Percentiles rank a stretch among this genome's conserved stretches.
phyloP scores from a whole-genome alignment of 2,329 filamentous ascomycete genomes.

The Curvularia sp. region DNA sequence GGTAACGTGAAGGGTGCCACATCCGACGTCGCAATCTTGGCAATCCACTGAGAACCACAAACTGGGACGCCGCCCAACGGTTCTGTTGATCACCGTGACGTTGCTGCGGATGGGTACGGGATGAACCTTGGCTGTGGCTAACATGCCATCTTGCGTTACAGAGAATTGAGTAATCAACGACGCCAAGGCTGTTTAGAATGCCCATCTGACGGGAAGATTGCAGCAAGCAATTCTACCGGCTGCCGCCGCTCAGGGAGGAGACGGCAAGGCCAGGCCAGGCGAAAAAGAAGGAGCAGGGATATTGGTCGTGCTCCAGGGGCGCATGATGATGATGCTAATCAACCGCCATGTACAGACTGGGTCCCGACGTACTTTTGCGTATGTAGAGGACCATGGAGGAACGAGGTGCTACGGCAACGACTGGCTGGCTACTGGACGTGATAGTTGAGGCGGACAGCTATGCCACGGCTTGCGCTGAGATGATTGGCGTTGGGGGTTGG shows the following conservation, averaged over 20 bases:
- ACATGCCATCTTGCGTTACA: background rate
- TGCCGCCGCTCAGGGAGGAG: conserved; percentile 12
- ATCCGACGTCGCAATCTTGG: conserved; percentile 11
- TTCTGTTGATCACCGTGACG: conserved; percentile 10
- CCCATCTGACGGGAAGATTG: background rate
- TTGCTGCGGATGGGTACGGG: background rate
- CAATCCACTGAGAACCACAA: conserved; percentile 6
- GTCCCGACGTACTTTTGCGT: conserved; percentile 16
- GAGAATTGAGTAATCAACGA: background rate
- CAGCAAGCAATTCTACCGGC: conserved; percentile 7
- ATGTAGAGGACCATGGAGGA: conserved; percentile 8
- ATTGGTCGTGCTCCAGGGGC: conserved; percentile 21
- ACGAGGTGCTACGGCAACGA: conserved; percentile 13
- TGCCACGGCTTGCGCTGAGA: conserved; percentile 1
- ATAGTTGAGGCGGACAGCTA: background rate
- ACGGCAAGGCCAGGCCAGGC: conserved; percentile 4
- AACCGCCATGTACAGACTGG: conserved; percentile 21
- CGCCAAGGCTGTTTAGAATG: background rate
- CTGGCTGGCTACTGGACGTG: background rate
- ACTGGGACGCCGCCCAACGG: conserved; percentile 10
- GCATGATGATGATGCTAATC: conserved; percentile 25
- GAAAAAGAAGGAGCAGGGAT: conserved; percentile 17
- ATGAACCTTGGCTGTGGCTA: background rate
- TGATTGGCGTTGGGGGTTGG: conserved; percentile 17
- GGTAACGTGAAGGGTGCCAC: conserved; percentile 16